Evolutionary conservation across 1,284 basidiomycete genomes (phyloP).

Genomic region (Sanghuangporus baumii): DNA sequence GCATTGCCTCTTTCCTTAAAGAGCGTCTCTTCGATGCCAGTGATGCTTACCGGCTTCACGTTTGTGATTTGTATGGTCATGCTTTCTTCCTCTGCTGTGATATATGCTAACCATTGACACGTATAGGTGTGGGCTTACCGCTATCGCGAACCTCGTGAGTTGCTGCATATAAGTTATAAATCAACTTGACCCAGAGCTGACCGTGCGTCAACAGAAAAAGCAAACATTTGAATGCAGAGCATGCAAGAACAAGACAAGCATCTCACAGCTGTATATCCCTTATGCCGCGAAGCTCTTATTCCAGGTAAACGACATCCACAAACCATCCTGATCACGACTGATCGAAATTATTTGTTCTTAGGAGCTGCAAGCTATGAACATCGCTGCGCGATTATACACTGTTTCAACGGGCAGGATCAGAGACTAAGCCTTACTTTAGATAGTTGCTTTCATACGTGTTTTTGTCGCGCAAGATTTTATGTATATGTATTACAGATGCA

Average conservation of each 20-base stretch:
- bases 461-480: conserved; percentile 44
- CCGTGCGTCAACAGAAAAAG: conserved; percentile 55
- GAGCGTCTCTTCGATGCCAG: conserved; percentile 91
- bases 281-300: conserved; percentile 90
- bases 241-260: conserved; percentile 93
- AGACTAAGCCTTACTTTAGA: conserved; percentile 37
- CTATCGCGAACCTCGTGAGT: conserved; percentile 86
- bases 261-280: conserved; percentile 87
- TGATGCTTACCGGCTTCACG: conserved; percentile 93
- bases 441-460: conserved; percentile 24
- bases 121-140: conserved; percentile 83
- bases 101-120: conserved; percentile 17
- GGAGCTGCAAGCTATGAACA: conserved; percentile 91
- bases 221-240: conserved; percentile 87
- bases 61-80: conserved; percentile 84
- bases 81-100: not conserved
- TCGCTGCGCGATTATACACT: conserved; percentile 78
- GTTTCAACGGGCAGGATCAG: conserved; percentile 78
- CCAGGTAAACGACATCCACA: conserved; percentile 51
- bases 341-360: conserved; percentile 25
- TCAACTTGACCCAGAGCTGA: conserved; percentile 4
- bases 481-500: conserved; percentile 27
- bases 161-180: not conserved
- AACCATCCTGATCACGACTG: conserved; percentile 6
- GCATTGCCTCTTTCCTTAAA: conserved; percentile 96